Base-by-base conservation (phyloP, 768 basidiomycete genomes). In the Piloderma croceum region DNA sequence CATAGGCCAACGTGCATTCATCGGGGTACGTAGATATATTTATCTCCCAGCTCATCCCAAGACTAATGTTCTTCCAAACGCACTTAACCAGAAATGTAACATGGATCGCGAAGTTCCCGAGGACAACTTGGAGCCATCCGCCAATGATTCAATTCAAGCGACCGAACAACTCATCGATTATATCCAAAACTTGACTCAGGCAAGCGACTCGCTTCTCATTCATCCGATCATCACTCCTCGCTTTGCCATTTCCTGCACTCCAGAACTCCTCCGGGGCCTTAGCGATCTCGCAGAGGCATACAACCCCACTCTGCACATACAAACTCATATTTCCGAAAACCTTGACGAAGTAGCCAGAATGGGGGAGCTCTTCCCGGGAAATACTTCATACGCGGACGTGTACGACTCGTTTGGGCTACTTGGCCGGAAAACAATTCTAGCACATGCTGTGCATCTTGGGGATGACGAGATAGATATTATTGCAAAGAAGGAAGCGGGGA, bases 251-350 rank as follows among this genome's bases (percentile, higher is more conserved):
- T 81, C 88, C 7, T 94, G 91, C 61, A 79, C 91, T 0, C 59
- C 70, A 10, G 64, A 74, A n/a, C 76, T 93, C 22, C 72, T 97
- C 37, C 34, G 54, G 1, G 61, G 64, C 4, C 69, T 98, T 4
- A 79, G 85, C 7, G 49, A 64, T 4, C 62, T 94, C 29, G 84
- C 84, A 1, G 54, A n/a, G n/a, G n/a, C 63, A 17, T 56, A 67
- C 3, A 74, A 87, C 51, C 72, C 79, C 3, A 47, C 62, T 1
- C 69, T 98, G 22, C 74, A 74, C 38, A 85, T 96, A 38, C 94
- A 98, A 63, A 97, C 94, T 3, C 94, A 97, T 59, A 80, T 97
- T 32, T 79, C 84, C 12, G 94, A 98, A 65, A 94, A 91, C 58
- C 62, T 54, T 2, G 56, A 68, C 18, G 94, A 98, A 60, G 68